Conservation (phyloP, 2,329 filamentous ascomycete genomes). For the Aureobasidium melanogenum region DNA sequence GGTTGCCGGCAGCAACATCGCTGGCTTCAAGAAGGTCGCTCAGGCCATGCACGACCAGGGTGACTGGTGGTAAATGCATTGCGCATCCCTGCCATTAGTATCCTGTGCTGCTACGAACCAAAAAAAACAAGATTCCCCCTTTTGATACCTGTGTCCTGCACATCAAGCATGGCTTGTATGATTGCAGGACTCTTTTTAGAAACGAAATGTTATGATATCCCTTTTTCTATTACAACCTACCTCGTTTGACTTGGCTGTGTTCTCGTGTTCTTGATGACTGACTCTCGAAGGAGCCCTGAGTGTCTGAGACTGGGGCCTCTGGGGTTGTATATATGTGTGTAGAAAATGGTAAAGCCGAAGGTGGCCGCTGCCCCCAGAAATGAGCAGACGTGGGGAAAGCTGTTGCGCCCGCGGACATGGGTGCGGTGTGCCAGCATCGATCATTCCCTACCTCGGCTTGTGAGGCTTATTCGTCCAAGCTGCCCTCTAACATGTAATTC, state of each 20-base stretch:
- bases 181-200: not conserved
- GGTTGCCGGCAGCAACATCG: conserved; percentile 93
- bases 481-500: not conserved
- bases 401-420: not conserved
- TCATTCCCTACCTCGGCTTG: not conserved
- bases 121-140: conserved; percentile 1
- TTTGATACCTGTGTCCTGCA: not conserved
- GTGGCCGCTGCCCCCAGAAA: not conserved
- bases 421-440: not conserved
- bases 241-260: conserved; percentile 14
- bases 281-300: not conserved
- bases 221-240: not conserved
- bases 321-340: not conserved
- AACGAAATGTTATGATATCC: conserved; percentile 10
- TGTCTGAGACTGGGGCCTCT: not conserved
- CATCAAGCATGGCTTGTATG: not conserved
- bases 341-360: not conserved
- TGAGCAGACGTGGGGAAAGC: not conserved
- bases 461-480: not conserved
- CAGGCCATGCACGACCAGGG: conserved; percentile 93
- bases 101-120: not conserved
- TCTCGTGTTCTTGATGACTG: too few species aligned
- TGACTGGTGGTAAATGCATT: conserved; percentile 62
- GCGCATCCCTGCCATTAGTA: not conserved
- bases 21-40: conserved; percentile 93